A percentile compares a stretch with the other conserved stretches of the same genome.
These are phyloP conservation scores for Plenodomus lindquistii DNA, from an alignment of 2,329 filamentous ascomycete species.

Conservation along the genomic window DNA sequence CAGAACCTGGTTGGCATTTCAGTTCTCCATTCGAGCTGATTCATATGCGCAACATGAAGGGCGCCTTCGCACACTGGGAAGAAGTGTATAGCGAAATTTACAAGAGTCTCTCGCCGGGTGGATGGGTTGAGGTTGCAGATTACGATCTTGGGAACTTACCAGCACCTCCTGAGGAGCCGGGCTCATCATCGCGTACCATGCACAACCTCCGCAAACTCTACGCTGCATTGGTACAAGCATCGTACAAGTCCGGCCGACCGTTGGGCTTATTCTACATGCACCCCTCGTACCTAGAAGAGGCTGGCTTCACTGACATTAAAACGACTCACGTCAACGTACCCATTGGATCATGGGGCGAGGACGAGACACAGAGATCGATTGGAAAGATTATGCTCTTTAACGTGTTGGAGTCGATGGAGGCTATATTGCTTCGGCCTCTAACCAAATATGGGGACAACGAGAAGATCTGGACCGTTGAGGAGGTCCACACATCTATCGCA, in stretches of 20 bases:
- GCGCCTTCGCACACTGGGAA: constrained; percentile 53
- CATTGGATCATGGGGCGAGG: constrained; percentile 37
- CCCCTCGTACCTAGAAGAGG: constrained; percentile 44
- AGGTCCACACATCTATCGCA: constrained; percentile 26
- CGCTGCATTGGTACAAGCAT: constrained; percentile 40
- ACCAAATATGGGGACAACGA: constrained; percentile 34
- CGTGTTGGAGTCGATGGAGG: constrained; percentile 40
- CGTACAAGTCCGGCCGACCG: constrained; percentile 46
- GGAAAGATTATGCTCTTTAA: constrained; percentile 42
- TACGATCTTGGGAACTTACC: constrained; percentile 35
- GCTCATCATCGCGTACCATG: constrained; percentile 17
- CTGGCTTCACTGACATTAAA: constrained; percentile 51
- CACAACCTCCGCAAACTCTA: constrained; percentile 35
- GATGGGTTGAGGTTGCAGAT: constrained; percentile 54
- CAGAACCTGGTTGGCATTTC: constrained; percentile 51
- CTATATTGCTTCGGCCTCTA: constrained; percentile 30
- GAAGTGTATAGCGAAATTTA: constrained; percentile 52
- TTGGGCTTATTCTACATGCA: constrained; percentile 51
- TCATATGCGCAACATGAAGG: constrained; percentile 54
- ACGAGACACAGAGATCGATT: constrained; percentile 36
- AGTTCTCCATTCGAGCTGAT: constrained; percentile 55
- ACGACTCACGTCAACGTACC: constrained; percentile 46
- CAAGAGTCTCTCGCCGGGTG: constrained; percentile 50
- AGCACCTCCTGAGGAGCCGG: constrained; percentile 2
- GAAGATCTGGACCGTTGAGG: constrained; percentile 32